Evolutionary conservation across 768 basidiomycete genomes (phyloP), one percentile per base, ranked within the genome.

Genomic region (Sutorius australiensis): DNA sequence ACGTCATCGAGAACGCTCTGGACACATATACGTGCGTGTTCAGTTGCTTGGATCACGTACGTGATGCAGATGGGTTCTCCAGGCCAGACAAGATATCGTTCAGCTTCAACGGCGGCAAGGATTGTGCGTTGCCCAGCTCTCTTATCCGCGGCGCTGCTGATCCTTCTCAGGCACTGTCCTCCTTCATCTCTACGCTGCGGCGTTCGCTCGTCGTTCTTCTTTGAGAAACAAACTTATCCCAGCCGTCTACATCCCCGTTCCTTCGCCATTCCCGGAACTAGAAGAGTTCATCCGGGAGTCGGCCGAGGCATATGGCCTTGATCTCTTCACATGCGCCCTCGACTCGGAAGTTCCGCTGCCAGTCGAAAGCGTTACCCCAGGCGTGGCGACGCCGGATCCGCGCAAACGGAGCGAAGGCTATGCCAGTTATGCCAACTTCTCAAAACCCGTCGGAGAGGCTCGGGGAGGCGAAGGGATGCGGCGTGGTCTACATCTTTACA

Each of bases 71-170:
- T 21, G 27, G 39, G 5, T 32, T 10, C 33, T 31, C 11, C 68
- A 90, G 92, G 46, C 77, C 80, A 63, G 81, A 86, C 33, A 75
- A 78, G 50, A 73, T 94, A 5, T 87, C 94, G 3, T 77, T 99
- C 54, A 97, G 94, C 70, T 99, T 98, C 75, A 99, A 98, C 60
- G 97, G 97, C 10, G 97, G 97, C 48, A 99, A 99, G 69, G 97
- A 99, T 66, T 99, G 97, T 95, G 63, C 61, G 85, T 76, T 13
- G 27, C 13, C n/a, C 21, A 7, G 30, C 9, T 30, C 30, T 43
- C 42, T 31, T 27, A 27, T 4, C 32, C 11, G 9, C 10, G 13
- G 33, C 36, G 27, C 21, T 31, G 37, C 48, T 59, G 11, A 61
- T 37, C 8, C 50, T 53, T 42, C 48, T 44, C 63, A 98, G 94